Conservation (phyloP, 257 asterid genomes). For the Jacaranda mimosifolia region DNA sequence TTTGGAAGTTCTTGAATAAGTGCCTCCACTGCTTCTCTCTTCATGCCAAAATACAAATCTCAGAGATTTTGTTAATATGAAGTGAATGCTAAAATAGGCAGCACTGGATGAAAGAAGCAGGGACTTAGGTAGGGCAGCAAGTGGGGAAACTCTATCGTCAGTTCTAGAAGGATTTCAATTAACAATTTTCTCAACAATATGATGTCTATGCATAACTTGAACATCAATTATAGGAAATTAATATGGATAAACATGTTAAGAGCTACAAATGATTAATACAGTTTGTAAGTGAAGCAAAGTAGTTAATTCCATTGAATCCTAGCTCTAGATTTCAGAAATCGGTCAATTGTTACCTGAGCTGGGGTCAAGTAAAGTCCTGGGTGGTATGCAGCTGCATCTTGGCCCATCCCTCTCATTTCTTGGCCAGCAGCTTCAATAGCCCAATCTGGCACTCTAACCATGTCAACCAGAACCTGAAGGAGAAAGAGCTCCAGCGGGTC, state of each 20-base stretch:
- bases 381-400: constrained; percentile 84
- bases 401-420: constrained; percentile 97
- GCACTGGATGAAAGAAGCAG: too few species aligned
- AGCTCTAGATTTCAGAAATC: not conserved
- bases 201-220: not conserved
- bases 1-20: constrained; percentile 96
- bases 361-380: constrained; percentile 93
- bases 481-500: constrained; percentile 26
- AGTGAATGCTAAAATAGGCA: too few species aligned
- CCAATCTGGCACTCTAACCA: constrained; percentile 98
- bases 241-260: too few species aligned
- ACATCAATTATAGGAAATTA: not conserved
- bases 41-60: constrained; percentile 32
- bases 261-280: too few species aligned
- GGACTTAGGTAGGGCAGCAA: too few species aligned
- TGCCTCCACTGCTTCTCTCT: constrained; percentile 99
- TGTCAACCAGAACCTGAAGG: constrained; percentile 83
- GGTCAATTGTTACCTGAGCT: constrained; percentile 72
- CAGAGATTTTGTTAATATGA: too few species aligned
- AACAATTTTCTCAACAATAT: not conserved
- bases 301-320: not conserved
- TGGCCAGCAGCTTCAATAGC: constrained; percentile 98
- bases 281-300: too few species aligned
- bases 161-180: not conserved
- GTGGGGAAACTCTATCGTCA: not conserved